Evolutionary conservation across 345 rosid genomes (phyloP), one percentile per base, ranked within the genome.

Genomic region (Gossypium bickii): DNA sequence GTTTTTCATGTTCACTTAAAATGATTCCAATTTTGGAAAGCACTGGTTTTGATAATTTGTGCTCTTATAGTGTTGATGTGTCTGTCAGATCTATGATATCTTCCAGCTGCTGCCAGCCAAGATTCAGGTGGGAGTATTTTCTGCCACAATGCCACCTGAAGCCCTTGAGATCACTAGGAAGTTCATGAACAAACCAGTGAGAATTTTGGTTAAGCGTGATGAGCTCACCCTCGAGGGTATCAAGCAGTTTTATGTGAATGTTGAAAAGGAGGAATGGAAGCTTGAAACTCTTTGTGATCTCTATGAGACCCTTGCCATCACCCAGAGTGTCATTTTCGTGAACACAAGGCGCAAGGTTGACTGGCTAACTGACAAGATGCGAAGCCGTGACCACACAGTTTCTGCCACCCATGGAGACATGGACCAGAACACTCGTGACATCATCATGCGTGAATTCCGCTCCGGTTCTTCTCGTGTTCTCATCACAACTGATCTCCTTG

Each of bases 331-430:
- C 70, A 90, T 93, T 75, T 93, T 93, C 74, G 93, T 91, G 70
- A 91, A 93, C 87, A 93, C 98, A 2, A 76, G 98, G 74, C 93
- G 97, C 74, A 93, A 93, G 88, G 98, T 93, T 1, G 98, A 93
- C 78, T 91, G 98, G 97, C 83, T 93, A 9, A 89, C 98, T 0
- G 98, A 89, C 82, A 83, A 89, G 78, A 86, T 91, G 98, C 75
- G 90, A 74, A 72, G 84, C 83, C 90, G 92, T 68, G 98, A 93
- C 83, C 98, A 93, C 82, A 93, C 97, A 0, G 93, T 93, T 27
- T 93, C 97, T 18, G 97, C 98, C 5, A 93, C 98, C 25, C 97
- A 93, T 17, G 97, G 97, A 76, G 93, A 92, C 87, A 93, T 90
- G 97, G 97, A 93, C 76, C 97, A 93, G 87, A 91, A 88, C 85